These are phyloP conservation scores for Penicillium sp. DNA, from an alignment of 2,329 filamentous ascomycete genomes.

Conservation along the genomic window DNA sequence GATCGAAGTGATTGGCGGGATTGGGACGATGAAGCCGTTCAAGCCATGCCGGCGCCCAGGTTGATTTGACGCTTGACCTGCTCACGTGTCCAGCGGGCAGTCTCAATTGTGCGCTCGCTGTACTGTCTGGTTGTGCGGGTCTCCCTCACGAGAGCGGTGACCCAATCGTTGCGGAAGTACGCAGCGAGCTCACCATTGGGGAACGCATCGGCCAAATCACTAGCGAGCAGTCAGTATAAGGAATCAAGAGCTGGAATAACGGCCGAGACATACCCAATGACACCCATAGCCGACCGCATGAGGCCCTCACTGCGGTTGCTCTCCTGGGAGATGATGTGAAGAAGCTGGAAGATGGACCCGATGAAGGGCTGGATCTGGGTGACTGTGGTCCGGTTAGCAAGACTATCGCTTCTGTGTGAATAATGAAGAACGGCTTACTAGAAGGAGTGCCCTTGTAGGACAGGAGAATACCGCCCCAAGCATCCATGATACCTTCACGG, in stretches of 20 bases:
- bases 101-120: conserved; percentile 78
- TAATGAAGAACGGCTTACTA: conserved; percentile 27
- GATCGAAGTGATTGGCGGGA: conserved; percentile 8
- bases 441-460: conserved; percentile 71
- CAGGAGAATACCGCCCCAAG: conserved; percentile 94
- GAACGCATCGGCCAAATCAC: conserved; percentile 91
- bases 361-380: conserved; percentile 72
- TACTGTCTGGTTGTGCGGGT: conserved; percentile 87
- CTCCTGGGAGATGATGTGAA: conserved; percentile 76
- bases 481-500: conserved; percentile 97
- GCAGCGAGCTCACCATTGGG: conserved; percentile 81
- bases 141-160: conserved; percentile 85
- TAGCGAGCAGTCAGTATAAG: conserved; percentile 46
- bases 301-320: conserved; percentile 85
- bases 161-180: conserved; percentile 86
- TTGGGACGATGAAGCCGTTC: conserved; percentile 14
- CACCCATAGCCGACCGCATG: conserved; percentile 92
- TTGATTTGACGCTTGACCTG: conserved; percentile 83
- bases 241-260: background rate
- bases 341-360: conserved; percentile 78
- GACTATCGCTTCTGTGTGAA: background rate
- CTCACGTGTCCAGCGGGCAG: conserved; percentile 94
- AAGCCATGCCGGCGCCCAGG: conserved; percentile 41
- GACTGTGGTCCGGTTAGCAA: conserved; percentile 47
- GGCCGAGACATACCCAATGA: conserved; percentile 70